phyloP scores from a whole-genome alignment of 768 basidiomycete genomes.

The Filobasidium floriforme region DNA sequence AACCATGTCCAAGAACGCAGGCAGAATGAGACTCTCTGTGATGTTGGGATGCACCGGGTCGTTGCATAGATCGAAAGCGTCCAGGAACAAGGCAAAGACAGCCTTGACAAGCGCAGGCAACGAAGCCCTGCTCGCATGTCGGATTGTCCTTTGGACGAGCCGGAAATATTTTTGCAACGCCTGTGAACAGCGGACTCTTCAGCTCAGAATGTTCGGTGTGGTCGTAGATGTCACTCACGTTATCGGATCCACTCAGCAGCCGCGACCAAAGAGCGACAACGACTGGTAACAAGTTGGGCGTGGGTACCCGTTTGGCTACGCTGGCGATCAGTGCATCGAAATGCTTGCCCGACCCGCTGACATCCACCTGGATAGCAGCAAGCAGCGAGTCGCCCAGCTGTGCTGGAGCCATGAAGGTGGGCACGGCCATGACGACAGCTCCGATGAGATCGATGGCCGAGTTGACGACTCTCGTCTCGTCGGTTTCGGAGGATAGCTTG shows the following conservation, averaged over 20 bases:
- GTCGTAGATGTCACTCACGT: slow-evolving; percentile 19
- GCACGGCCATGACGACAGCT: slow-evolving; percentile 64
- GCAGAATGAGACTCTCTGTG: slow-evolving; percentile 47
- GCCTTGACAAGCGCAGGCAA: slow-evolving; percentile 61
- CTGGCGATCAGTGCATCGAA: slow-evolving; percentile 55
- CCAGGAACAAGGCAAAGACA: slow-evolving; percentile 70
- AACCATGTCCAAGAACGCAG: slow-evolving; percentile 78
- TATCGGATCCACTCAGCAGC: slow-evolving; percentile 31
- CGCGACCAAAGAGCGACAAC: slow-evolving; percentile 48
- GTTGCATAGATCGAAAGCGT: slow-evolving; percentile 59
- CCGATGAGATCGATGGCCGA: slow-evolving; percentile 53
- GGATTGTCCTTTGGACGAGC: slow-evolving; percentile 59
- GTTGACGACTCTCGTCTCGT: slow-evolving; percentile 39
- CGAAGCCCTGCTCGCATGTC: slow-evolving; percentile 57
- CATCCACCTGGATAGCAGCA: slow-evolving; percentile 26
- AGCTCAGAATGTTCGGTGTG: neutral
- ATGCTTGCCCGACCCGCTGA: slow-evolving; percentile 21
- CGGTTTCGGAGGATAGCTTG: slow-evolving; percentile 8
- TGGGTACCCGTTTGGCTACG: slow-evolving; percentile 62
- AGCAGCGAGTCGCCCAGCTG: slow-evolving; percentile 32
- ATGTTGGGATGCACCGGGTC: slow-evolving; percentile 18
- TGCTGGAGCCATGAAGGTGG: slow-evolving; percentile 56
- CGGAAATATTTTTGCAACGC: slow-evolving; percentile 57
- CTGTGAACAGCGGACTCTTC: slow-evolving; percentile 15
- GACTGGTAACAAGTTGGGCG: slow-evolving; percentile 61